phyloP scores from a whole-genome alignment of 257 asterid genomes.

The Dorcoceras hygrometricum region DNA sequence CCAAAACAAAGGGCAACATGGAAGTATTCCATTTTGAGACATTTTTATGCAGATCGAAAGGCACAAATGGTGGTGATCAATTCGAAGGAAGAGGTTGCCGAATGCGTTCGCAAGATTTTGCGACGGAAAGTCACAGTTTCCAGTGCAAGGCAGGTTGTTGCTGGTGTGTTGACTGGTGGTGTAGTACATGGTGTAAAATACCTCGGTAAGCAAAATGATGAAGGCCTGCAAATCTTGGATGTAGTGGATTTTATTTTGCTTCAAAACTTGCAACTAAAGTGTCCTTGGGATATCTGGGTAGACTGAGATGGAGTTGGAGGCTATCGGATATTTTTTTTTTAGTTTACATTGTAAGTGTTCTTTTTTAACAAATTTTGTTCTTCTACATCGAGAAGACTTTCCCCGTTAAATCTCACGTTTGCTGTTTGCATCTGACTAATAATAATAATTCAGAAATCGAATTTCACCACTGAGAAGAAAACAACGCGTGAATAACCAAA shows the following conservation, averaged over 20 bases:
- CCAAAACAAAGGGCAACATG: background rate
- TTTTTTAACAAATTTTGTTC: background rate
- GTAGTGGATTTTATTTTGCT: conserved; percentile 9
- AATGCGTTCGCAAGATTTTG: conserved; percentile 54
- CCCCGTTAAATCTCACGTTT: no score
- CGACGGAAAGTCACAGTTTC: conserved; percentile 78
- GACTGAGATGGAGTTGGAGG: background rate
- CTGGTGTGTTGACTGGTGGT: conserved; percentile 82
- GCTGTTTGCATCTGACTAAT: no score
- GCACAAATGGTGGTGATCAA: conserved; percentile 35
- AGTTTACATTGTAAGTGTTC: background rate
- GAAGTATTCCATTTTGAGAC: background rate
- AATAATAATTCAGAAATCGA: no score
- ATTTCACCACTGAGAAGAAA: background rate
- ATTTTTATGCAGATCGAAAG: conserved; percentile 34
- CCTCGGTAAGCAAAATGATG: conserved; percentile 61
- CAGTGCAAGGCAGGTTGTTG: conserved; percentile 87
- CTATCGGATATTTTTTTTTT: no score
- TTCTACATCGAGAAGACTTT: background rate
- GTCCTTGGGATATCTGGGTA: background rate
- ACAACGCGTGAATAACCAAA: no score
- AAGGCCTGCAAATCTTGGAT: conserved; percentile 81
- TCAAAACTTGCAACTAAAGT: no score
- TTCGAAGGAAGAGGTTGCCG: conserved; percentile 71
- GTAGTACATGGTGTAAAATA: conserved; percentile 66